Base-by-base conservation (phyloP, 306 rosid genomes). In the Rubus parviflorus region DNA sequence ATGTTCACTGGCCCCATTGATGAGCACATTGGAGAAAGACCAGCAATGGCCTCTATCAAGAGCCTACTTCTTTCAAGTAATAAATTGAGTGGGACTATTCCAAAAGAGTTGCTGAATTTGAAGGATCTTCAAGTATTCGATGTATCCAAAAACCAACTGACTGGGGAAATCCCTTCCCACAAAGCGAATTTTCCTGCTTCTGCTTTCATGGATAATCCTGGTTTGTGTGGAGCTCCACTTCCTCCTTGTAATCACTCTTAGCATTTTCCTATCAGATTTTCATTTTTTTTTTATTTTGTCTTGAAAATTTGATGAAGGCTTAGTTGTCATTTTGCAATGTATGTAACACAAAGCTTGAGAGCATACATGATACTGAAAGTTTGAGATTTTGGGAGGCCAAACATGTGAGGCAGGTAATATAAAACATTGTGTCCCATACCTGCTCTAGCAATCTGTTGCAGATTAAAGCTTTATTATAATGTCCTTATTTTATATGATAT, bases 151-250 rank as follows among this genome's bases (percentile, higher is more conserved):
- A 88, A 90, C 60, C 69, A 23, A 43, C 77, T 85, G 7, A 77
- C 77, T 30, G 89, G 83, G 16, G 42, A 2, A 75, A 86, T 84
- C 73, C 92, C 92, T 42, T 63, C 81, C 4, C 90, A 83, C 74
- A 82, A 75, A 73, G 80, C 81, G 8, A 56, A 4, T 47, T 70
- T 91, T 23, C 84, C 89, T 0, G 78, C 6, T n/a, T 87, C 91
- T 16, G 80, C 77, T 4, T 91, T 90, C 81, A 19, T 25, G 8
- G 81, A 84, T 35, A 90, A 88, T 63, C 88, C 60, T 42, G 89
- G 87, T 52, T 68, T 90, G 67, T 90, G 95, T 77, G 95, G 92
- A 56, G 17, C 77, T 75, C 92, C 90, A 71, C 90, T 90, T 70
- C 87, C 88, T 72, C 85, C 87, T 14, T 88, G 90, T 78, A 86